Conservation (phyloP, 2,329 filamentous ascomycete species). For the Graphium sp. region DNA sequence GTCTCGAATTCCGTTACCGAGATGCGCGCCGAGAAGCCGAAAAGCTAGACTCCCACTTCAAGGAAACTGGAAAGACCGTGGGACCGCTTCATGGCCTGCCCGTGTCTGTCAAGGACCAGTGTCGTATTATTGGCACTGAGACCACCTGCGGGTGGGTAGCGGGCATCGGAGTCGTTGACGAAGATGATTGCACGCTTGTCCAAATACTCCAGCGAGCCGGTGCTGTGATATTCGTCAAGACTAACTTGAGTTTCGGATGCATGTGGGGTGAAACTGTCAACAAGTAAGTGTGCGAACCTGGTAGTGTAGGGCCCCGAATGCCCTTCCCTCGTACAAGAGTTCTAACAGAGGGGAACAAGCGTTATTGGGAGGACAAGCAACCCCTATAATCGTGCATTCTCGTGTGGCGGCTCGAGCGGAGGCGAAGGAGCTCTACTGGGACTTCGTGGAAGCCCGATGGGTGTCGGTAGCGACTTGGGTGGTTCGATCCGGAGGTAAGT, state of each 20-base stretch:
- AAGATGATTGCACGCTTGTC: slow-evolving; percentile 29
- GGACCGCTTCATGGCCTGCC: slow-evolving; percentile 40
- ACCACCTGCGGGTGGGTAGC: slow-evolving; percentile 32
- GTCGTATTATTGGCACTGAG: slow-evolving; percentile 33
- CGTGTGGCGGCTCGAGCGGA: slow-evolving; percentile 22
- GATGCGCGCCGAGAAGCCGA: no score
- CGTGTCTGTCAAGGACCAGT: slow-evolving; percentile 39
- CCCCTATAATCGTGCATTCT: slow-evolving; percentile 19
- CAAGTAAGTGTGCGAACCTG: no score
- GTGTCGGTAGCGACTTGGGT: slow-evolving; percentile 27
- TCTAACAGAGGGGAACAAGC: neutral
- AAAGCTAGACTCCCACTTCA: no score
- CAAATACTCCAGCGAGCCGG: no score
- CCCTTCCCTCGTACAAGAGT: neutral
- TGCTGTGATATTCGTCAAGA: no score
- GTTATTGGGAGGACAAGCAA: slow-evolving; percentile 20
- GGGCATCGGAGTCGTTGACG: slow-evolving; percentile 20
- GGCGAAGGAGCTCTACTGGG: slow-evolving; percentile 23
- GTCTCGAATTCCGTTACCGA: no score
- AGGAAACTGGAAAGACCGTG: no score
- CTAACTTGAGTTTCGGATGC: no score
- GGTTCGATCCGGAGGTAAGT: slow-evolving; percentile 25
- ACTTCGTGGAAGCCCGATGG: slow-evolving; percentile 20
- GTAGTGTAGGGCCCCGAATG: no score
- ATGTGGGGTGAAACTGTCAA: no score